A percentile compares a stretch with the other conserved stretches of the same genome.
Conservation (phyloP, 139 green algal species). For the Coelastrella sp. region DNA sequence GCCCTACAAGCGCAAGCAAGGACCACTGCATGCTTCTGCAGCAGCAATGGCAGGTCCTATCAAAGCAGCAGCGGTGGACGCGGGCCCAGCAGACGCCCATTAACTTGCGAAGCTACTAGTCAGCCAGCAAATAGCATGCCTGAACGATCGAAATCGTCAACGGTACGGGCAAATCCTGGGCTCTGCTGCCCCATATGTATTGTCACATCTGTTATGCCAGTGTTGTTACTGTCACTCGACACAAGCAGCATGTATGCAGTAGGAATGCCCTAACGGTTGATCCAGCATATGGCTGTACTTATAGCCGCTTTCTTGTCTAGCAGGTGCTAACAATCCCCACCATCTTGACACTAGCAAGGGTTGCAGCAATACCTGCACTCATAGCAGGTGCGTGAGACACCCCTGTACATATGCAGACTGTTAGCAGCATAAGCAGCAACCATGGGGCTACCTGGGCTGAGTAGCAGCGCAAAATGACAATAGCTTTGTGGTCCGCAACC, state of each 20-base stretch:
- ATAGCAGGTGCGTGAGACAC: conserved; percentile 62
- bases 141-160: neutral
- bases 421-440: too few species aligned
- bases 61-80: neutral
- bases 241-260: neutral
- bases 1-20: neutral
- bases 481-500: too few species aligned
- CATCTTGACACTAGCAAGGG: conserved; percentile 85
- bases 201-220: neutral
- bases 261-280: too few species aligned
- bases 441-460: too few species aligned
- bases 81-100: neutral
- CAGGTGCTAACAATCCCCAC: conserved; percentile 92
- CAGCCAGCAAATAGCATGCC: neutral
- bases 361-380: conserved; percentile 88
- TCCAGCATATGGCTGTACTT: too few species aligned
- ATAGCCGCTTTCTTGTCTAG: neutral
- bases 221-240: too few species aligned
- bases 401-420: too few species aligned
- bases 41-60: neutral
- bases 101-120: neutral
- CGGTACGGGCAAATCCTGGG: neutral
- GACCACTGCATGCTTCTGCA: neutral
- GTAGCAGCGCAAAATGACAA: too few species aligned
- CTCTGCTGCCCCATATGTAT: neutral